Conservation (phyloP, 2,329 filamentous ascomycete genomes). For the Teratosphaeriaceae sp. region DNA sequence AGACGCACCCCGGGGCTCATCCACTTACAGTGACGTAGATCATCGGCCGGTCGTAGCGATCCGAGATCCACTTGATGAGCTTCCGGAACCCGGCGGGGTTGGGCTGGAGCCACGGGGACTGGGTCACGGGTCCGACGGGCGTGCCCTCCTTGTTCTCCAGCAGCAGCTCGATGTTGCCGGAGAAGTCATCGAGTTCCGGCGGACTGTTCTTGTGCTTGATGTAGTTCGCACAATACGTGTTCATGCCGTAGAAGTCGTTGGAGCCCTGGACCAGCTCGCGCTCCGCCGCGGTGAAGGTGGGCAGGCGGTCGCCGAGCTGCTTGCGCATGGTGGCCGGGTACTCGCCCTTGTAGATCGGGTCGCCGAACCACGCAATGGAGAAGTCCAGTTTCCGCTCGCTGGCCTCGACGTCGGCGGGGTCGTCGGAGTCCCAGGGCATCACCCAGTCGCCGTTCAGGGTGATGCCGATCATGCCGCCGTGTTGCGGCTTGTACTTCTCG, state of each 20-base stretch:
- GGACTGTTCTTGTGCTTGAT: constrained; percentile 59
- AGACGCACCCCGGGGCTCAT: no score
- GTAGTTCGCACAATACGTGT: constrained; percentile 87
- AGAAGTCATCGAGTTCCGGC: constrained; percentile 59
- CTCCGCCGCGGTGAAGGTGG: constrained; percentile 67
- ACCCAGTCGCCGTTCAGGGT: constrained; percentile 68
- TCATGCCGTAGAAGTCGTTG: constrained; percentile 78
- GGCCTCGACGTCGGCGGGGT: constrained; percentile 68
- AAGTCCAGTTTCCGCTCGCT: constrained; percentile 79
- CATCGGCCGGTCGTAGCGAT: constrained; percentile 66
- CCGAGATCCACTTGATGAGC: constrained; percentile 68
- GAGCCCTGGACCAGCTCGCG: constrained; percentile 68
- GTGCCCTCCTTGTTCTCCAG: constrained; percentile 63
- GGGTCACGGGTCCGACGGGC: constrained; percentile 72
- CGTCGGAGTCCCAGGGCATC: constrained; percentile 74
- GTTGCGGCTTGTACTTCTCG: constrained; percentile 67
- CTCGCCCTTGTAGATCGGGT: constrained; percentile 77
- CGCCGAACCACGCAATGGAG: constrained; percentile 80
- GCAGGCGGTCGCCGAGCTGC: constrained; percentile 72
- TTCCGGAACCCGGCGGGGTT: constrained; percentile 70
- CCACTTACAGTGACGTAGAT: constrained; percentile 75
- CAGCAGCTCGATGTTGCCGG: constrained; percentile 68
- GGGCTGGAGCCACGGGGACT: constrained; percentile 74
- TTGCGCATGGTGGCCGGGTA: constrained; percentile 78
- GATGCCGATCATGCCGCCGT: constrained; percentile 76